A percentile compares a stretch with the other conserved stretches of the same genome.
Evolutionary conservation across 352 stramenopile species (phyloP).

Genomic region (Phytophthora macrochlamydospora): DNA sequence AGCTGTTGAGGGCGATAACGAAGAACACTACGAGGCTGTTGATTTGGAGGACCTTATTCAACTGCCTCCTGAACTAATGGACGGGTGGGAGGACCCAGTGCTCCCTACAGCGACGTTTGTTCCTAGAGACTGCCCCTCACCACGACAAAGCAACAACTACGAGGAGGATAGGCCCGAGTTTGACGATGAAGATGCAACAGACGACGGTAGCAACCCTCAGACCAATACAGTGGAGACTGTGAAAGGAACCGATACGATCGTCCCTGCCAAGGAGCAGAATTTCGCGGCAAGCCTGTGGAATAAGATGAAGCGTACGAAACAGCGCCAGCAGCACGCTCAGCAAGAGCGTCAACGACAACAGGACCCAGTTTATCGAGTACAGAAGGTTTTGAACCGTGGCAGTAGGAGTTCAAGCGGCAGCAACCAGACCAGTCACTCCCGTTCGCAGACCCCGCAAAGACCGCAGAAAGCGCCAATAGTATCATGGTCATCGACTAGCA

Average conservation of each 20-base stretch:
- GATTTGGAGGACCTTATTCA: constrained; percentile 66
- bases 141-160: background rate
- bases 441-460: constrained; percentile 10
- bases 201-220: constrained; percentile 3
- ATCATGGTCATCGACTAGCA: constrained; percentile 46
- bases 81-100: constrained; percentile 63
- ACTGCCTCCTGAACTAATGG: constrained; percentile 54
- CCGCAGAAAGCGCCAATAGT: constrained; percentile 22
- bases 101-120: constrained; percentile 21
- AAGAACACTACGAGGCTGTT: constrained; percentile 50
- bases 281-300: constrained; percentile 63
- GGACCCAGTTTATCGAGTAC: constrained; percentile 58
- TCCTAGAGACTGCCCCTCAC: background rate
- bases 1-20: constrained; percentile 28
- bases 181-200: constrained; percentile 7
- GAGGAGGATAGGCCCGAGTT: constrained; percentile 15
- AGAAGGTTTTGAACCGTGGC: constrained; percentile 49
- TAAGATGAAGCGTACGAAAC: constrained; percentile 64
- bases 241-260: background rate
- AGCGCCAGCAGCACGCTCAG: constrained; percentile 40
- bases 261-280: constrained; percentile 28
- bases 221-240: background rate
- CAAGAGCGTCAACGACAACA: constrained; percentile 49
- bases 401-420: constrained; percentile 5
- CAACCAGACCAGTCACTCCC: constrained; percentile 21